Conservation (phyloP, 75 land plant genomes). For the Pinus albicaulis region DNA sequence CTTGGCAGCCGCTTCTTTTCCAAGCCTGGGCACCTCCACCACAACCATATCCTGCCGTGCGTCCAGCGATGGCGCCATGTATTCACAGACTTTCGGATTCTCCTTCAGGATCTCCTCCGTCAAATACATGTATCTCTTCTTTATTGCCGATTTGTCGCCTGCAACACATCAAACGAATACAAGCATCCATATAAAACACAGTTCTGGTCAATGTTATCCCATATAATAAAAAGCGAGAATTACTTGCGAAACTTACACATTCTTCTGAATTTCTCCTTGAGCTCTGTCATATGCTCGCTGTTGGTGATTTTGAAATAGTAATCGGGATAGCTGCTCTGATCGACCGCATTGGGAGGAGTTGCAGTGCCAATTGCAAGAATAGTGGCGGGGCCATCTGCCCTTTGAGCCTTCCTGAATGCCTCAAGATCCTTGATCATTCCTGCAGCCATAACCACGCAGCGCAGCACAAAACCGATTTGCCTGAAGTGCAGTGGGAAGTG, state of each 20-base stretch:
- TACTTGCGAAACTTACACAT: slow-evolving; percentile 25
- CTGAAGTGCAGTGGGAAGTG: no score
- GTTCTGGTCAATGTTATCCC: background rate
- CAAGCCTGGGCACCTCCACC: slow-evolving; percentile 26
- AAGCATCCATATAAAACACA: background rate
- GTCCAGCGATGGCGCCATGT: slow-evolving; percentile 27
- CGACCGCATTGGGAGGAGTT: no score
- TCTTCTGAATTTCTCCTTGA: slow-evolving; percentile 44
- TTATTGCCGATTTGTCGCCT: slow-evolving; percentile 29
- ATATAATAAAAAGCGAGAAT: background rate
- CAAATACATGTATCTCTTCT: slow-evolving; percentile 22
- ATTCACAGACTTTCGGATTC: slow-evolving; percentile 16
- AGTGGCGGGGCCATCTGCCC: background rate
- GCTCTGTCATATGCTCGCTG: slow-evolving; percentile 43
- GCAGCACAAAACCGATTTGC: no score
- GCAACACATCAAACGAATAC: background rate
- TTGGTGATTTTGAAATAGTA: slow-evolving; percentile 55
- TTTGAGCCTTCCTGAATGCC: no score
- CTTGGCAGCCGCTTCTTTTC: slow-evolving; percentile 23
- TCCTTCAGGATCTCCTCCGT: slow-evolving; percentile 23
- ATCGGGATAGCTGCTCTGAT: slow-evolving; percentile 25
- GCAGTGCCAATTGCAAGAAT: no score
- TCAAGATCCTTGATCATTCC: no score
- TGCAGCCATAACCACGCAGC: no score
- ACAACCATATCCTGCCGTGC: slow-evolving; percentile 21